Evolutionary conservation across 2,329 filamentous ascomycete genomes (phyloP), one percentile per base, ranked within the genome.

Genomic region (Aspergillus awamori): DNA sequence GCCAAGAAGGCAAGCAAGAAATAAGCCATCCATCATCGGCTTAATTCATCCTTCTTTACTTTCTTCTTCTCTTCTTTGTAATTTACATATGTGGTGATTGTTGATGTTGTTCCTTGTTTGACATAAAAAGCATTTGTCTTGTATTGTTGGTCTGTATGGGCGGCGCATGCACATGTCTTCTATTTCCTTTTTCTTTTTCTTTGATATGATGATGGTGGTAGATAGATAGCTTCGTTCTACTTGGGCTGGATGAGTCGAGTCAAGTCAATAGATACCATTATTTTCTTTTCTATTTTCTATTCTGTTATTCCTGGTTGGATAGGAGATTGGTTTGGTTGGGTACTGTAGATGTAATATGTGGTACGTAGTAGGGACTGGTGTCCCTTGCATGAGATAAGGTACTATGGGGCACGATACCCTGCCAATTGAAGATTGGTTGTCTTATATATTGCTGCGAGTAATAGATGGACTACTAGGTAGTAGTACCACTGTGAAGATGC

Each of bases 1-100:
- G 58, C 61, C 43, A 74, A 74, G 65, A 71, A 74, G 64, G 60
- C 66, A 6, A 63, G 54, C 60, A 75, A 75, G 71, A 74, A 67
- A 60, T 55, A 54, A 53, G 56, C 51, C 51, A 53, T 43, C 11
- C 24, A 36, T 45, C 28, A 26, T 57, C 58, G 38, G 15, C 17
- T 24, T 49, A 53, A 45, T 60, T 20, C 20, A 20, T 2, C 41
- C 20, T 20, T 22, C 10, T 47, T 45, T 8, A 52, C 26, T 28
- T 60, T 61, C 69, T 53, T 64, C 53, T 51, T 67, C 55, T 67
- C 59, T 55, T 61, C 66, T 64, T 62, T 57, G 59, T 41, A 38
- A 24, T 54, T 13, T 57, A 36, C 33, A 13, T 11, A 36, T 36
- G 33, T 13, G 33, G 33, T 36, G 33, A 36, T 0, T 33, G 4